These are phyloP conservation scores for Pichia exigua DNA, from an alignment of 805 yeast species.

Conservation along the genomic window DNA sequence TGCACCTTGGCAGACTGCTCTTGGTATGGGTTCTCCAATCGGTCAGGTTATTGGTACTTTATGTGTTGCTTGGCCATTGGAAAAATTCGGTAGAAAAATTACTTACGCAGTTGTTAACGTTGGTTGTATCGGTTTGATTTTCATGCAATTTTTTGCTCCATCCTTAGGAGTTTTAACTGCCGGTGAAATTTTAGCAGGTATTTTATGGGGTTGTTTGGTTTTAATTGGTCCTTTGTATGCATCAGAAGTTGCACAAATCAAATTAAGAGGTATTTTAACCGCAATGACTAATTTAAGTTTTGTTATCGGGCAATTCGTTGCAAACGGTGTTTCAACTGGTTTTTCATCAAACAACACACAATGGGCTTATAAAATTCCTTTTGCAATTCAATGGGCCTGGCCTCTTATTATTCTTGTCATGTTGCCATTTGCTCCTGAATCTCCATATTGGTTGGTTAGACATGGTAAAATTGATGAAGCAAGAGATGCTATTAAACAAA, in stretches of 20 bases:
- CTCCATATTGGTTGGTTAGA: conserved; percentile 49
- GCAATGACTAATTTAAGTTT: conserved; percentile 44
- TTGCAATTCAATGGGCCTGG: conserved; percentile 57
- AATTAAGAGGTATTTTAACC: conserved; percentile 41
- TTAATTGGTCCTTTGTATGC: conserved; percentile 47
- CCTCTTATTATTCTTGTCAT: conserved; percentile 33
- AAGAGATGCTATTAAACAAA: conserved; percentile 30
- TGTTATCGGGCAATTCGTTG: conserved; percentile 50
- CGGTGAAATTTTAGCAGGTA: conserved; percentile 38
- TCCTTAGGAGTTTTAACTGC: conserved; percentile 31
- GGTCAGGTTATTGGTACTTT: conserved; percentile 31
- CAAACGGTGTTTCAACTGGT: conserved; percentile 41
- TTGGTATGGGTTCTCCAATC: conserved; percentile 26
- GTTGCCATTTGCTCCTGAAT: conserved; percentile 45
- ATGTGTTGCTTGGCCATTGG: conserved; percentile 34
- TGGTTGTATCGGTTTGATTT: conserved; percentile 27
- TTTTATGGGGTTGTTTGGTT: conserved; percentile 49
- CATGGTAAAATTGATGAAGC: conserved; percentile 37
- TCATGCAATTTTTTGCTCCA: conserved; percentile 35
- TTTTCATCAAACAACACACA: conserved; percentile 4
- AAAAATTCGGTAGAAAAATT: conserved; percentile 34
- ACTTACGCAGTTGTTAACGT: conserved; percentile 29
- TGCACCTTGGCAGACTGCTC: conserved; percentile 39
- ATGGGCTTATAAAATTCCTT: conserved; percentile 35
- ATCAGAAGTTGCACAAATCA: conserved; percentile 48